Percentiles rank a stretch among this genome's conserved stretches.
These are phyloP conservation scores for Collybia nuda DNA, from an alignment of 768 basidiomycete genomes.

Conservation along the genomic window DNA sequence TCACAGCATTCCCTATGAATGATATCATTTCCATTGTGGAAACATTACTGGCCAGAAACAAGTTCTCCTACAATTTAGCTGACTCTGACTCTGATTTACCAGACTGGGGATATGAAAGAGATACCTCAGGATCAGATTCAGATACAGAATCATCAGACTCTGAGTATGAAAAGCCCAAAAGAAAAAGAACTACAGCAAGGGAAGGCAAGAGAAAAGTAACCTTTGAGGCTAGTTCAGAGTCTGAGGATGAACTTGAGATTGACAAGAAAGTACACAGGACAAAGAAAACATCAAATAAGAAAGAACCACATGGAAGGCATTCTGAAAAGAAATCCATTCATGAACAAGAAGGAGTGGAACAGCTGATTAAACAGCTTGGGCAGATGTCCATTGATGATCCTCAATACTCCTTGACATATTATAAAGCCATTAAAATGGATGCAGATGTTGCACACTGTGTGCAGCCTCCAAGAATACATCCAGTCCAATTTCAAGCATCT, in stretches of 20 bases:
- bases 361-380: not conserved
- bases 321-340: no score
- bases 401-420: not conserved
- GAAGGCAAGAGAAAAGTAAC: not conserved
- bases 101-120: slow-evolving; percentile 1
- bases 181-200: not conserved
- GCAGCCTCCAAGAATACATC: not conserved
- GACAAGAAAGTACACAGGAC: not conserved
- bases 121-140: slow-evolving; percentile 1
- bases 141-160: no score
- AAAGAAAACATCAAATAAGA: no score
- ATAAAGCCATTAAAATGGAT: slow-evolving; percentile 5
- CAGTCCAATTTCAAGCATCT: not conserved
- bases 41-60: slow-evolving; percentile 2
- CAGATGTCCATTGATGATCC: slow-evolving; percentile 1
- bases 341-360: not conserved
- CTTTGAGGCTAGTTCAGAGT: not conserved
- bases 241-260: not conserved
- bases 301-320: no score
- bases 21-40: not conserved
- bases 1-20: not conserved
- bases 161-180: not conserved
- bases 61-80: not conserved
- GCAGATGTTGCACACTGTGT: not conserved
- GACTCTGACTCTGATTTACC: not conserved